Evolutionary conservation across 2,329 filamentous ascomycete species (phyloP).

Genomic region (Colletotrichum theobromicola): DNA sequence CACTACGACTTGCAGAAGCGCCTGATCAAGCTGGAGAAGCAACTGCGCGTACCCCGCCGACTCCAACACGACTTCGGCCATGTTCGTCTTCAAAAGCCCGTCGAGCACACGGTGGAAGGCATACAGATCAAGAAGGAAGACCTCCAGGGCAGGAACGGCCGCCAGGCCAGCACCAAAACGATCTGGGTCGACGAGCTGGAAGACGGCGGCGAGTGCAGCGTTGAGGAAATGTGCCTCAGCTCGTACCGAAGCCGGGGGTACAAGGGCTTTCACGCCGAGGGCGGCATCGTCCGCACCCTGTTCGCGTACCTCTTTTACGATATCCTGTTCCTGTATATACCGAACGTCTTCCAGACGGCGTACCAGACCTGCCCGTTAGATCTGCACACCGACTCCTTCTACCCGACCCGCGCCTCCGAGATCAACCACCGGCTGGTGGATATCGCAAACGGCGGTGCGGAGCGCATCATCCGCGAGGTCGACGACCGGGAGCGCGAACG

Average conservation of each 20-base stretch:
- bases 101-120: slow-evolving; percentile 78
- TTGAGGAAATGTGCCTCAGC: slow-evolving; percentile 93
- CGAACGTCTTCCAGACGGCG: slow-evolving; percentile 95
- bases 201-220: slow-evolving; percentile 75
- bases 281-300: slow-evolving; percentile 88
- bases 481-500: slow-evolving; percentile 72
- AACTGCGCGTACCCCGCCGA: slow-evolving; percentile 80
- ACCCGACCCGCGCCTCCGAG: slow-evolving; percentile 81
- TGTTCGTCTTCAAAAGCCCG: slow-evolving; percentile 76
- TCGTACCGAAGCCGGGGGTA: slow-evolving; percentile 84
- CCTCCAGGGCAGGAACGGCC: slow-evolving; percentile 40
- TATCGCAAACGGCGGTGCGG: slow-evolving; percentile 82
- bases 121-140: slow-evolving; percentile 74
- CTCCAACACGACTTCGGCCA: slow-evolving; percentile 94
- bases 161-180: slow-evolving; percentile 69
- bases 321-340: slow-evolving; percentile 88
- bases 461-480: slow-evolving; percentile 68
- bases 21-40: slow-evolving; percentile 87
- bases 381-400: slow-evolving; percentile 92
- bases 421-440: slow-evolving; percentile 87
- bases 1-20: slow-evolving; percentile 96
- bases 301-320: slow-evolving; percentile 93
- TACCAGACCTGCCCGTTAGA: slow-evolving; percentile 96
- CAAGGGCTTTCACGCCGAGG: slow-evolving; percentile 95
- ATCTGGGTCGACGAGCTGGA: slow-evolving; percentile 84